Evolutionary conservation across 2,329 filamentous ascomycete species (phyloP).

Genomic region (Colletotrichum horii): DNA sequence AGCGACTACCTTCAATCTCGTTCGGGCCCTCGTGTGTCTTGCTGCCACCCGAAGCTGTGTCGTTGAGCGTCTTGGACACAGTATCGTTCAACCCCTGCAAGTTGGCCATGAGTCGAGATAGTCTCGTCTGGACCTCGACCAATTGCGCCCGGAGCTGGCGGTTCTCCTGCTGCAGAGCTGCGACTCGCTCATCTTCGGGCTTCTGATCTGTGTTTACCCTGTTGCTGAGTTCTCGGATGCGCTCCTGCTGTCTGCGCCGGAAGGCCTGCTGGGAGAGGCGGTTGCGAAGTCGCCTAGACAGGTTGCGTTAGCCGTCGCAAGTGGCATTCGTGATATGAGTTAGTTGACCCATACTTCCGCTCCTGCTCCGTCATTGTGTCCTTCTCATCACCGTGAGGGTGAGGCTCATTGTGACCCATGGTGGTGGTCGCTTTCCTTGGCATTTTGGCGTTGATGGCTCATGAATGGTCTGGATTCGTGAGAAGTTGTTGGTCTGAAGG

Average conservation of each 20-base stretch:
- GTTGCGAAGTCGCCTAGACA: slow-evolving; percentile 33
- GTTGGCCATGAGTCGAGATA: slow-evolving; percentile 27
- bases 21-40: neutral
- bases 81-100: slow-evolving; percentile 29
- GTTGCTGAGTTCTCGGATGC: slow-evolving; percentile 28
- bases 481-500: neutral
- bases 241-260: slow-evolving; percentile 33
- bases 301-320: neutral
- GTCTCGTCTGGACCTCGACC: slow-evolving; percentile 31
- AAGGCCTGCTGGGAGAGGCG: slow-evolving; percentile 36
- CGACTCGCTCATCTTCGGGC: slow-evolving; percentile 27
- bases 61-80: slow-evolving; percentile 29
- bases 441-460: neutral
- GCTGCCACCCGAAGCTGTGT: neutral
- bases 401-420: neutral
- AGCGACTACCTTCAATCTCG: neutral
- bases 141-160: slow-evolving; percentile 28
- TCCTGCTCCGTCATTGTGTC: neutral
- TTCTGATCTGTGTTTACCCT: slow-evolving; percentile 26
- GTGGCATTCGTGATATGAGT: neutral
- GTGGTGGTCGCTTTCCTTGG: neutral
- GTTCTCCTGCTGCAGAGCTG: slow-evolving; percentile 30
- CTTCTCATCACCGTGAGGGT: neutral
- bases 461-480: neutral
- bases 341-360: neutral